A percentile compares a stretch with the other conserved stretches of the same genome.
These are phyloP conservation scores for Climacium dendroides DNA, from an alignment of 225 moss, liverwort and hornwort species.

Conservation along the genomic window DNA sequence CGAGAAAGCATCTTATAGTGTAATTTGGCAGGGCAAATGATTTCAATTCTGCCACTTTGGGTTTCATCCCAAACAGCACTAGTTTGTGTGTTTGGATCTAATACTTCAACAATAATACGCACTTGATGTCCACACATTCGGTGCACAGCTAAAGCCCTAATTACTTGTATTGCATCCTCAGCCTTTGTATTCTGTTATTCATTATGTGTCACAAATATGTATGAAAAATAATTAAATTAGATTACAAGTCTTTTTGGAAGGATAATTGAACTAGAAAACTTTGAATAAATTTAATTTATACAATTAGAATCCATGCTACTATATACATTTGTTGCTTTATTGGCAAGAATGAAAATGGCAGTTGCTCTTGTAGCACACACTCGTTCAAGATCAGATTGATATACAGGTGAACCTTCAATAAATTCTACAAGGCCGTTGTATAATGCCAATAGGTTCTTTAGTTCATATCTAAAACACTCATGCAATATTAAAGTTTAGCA, in stretches of 20 bases:
- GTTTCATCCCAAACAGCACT: conserved; percentile 93
- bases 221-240: background rate
- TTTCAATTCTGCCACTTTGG: conserved; percentile 58
- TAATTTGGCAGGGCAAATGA: conserved; percentile 68
- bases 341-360: conserved; percentile 74
- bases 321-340: conserved; percentile 36
- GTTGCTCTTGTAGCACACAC: conserved; percentile 70
- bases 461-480: conserved; percentile 41
- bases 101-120: conserved; percentile 76
- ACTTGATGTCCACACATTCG: conserved; percentile 40
- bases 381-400: conserved; percentile 51
- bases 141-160: conserved; percentile 66
- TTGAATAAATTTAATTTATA: background rate
- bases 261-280: too few relatives aligned
- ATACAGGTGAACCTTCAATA: conserved; percentile 71
- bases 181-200: conserved; percentile 36
- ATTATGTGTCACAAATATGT: background rate
- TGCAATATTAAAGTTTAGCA: rapidly evolving
- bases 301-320: background rate
- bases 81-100: conserved; percentile 73
- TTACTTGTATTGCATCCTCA: conserved; percentile 77
- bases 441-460: conserved; percentile 57
- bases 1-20: conserved; percentile 81
- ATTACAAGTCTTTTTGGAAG: background rate
- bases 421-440: conserved; percentile 77